These are phyloP conservation scores for Coemansia biformis DNA, from an alignment of 192 early-diverging fungal species.

Conservation along the genomic window DNA sequence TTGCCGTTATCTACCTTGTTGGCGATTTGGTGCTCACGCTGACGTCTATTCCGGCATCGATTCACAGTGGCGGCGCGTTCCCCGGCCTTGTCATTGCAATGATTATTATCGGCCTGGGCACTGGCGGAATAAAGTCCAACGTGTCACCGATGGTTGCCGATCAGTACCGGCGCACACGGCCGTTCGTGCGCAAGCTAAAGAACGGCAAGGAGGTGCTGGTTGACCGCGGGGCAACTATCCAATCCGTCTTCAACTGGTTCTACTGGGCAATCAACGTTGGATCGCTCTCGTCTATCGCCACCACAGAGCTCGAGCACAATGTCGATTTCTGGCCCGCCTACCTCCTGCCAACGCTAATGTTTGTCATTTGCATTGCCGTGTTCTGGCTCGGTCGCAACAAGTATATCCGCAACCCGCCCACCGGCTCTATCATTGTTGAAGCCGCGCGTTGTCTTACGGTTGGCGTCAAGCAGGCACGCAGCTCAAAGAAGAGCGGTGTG, in stretches of 20 bases:
- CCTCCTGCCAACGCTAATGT: slow-evolving; percentile 57
- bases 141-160: slow-evolving; percentile 74
- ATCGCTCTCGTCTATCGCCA: slow-evolving; percentile 55
- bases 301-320: slow-evolving; percentile 53
- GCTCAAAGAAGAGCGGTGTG: slow-evolving; percentile 26
- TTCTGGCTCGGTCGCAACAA: slow-evolving; percentile 52
- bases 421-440: slow-evolving; percentile 53
- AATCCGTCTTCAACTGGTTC: slow-evolving; percentile 81
- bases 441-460: slow-evolving; percentile 32
- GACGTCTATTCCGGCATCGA: slow-evolving; percentile 57
- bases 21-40: slow-evolving; percentile 61
- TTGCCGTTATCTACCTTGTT: slow-evolving; percentile 58
- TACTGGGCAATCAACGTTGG: slow-evolving; percentile 70
- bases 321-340: slow-evolving; percentile 58
- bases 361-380: slow-evolving; percentile 51
- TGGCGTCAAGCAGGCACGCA: slow-evolving; percentile 28
- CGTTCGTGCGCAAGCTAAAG: slow-evolving; percentile 57
- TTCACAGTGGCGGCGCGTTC: slow-evolving; percentile 53
- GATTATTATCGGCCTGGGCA: slow-evolving; percentile 69
- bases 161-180: slow-evolving; percentile 54
- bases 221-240: slow-evolving; percentile 62
- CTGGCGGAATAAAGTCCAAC: slow-evolving; percentile 75
- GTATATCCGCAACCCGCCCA: slow-evolving; percentile 54
- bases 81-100: slow-evolving; percentile 67
- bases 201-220: slow-evolving; percentile 60